Base-by-base conservation (phyloP, 2,329 filamentous ascomycete species). In the Curvularia hawaiiensis region DNA sequence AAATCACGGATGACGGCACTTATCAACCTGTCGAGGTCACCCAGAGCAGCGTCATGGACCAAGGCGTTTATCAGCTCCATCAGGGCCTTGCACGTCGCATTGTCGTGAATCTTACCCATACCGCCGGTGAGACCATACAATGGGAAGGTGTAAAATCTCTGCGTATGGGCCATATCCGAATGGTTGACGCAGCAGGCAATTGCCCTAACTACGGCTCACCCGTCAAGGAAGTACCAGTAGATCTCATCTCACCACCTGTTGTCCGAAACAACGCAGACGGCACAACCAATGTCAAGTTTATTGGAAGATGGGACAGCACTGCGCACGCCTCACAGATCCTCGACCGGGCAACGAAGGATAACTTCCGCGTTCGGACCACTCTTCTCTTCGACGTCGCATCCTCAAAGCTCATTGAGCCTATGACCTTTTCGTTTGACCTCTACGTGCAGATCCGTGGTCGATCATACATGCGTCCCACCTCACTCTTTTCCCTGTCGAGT, bases 281-380 rank as follows among this genome's bases (percentile, higher is more conserved):
- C 38, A 97, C 93, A 0, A 89, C 88, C 35, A 92, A 90, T 73
- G 88, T 97, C 38, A 93, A 89, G 1, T 83, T 98, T 43, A 84
- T 90, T n/a, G 92, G 90, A 0, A 93, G 98, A 71, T 99, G 95
- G 95, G 95, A 99, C 73, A 97, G 94, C 0, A 96, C 92, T 69
- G 83, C 95, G 64, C 95, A 99, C 76, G 88, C 88, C 62, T 97
- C 95, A 6, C 81, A 96, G n/a, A 83, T 98, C 14, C 85, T 99
- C n/a, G 93, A 99, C 76, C 88, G 94, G 26, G 89, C 91, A 1
- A 98, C 95, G 1, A 86, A 91, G n/a, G 93, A 97, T 58, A 95
- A 92, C 73, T 93, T 95, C 75, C 89, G 90, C 43, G 90, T 99
- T 20, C 93, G 97, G 75, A 88, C 97, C 78, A 88, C 90, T 0